phyloP scores from a whole-genome alignment of 2,329 filamentous ascomycete species.

The Rutstroemia sydowiana region DNA sequence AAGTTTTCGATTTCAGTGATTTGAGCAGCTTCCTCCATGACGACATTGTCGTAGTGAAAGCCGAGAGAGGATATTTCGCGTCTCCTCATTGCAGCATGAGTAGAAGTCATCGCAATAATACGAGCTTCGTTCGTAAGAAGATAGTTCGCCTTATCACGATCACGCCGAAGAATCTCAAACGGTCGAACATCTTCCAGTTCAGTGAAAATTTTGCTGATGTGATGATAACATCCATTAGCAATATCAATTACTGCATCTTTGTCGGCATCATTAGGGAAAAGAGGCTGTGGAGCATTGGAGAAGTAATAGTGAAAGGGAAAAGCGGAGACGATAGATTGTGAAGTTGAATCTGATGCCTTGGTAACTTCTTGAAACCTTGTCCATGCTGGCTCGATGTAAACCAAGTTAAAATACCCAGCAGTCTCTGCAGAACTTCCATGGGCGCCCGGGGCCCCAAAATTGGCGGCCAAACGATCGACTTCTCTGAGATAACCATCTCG shows the following conservation, averaged over 20 bases:
- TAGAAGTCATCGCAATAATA: constrained; percentile 97
- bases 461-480: constrained; percentile 77
- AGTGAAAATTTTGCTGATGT: constrained; percentile 83
- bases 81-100: constrained; percentile 89
- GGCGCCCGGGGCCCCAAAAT: constrained; percentile 82
- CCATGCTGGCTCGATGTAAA: constrained; percentile 87
- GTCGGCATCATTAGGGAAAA: constrained; percentile 63
- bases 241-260: constrained; percentile 67
- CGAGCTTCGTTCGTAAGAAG: constrained; percentile 92
- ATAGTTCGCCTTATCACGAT: constrained; percentile 92
- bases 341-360: constrained; percentile 47
- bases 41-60: constrained; percentile 94
- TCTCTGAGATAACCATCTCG: constrained; percentile 70
- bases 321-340: constrained; percentile 56
- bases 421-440: constrained; percentile 96
- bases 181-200: constrained; percentile 90
- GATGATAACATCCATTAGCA: constrained; percentile 76
- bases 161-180: constrained; percentile 85
- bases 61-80: constrained; percentile 86
- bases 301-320: constrained; percentile 93
- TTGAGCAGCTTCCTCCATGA: constrained; percentile 98
- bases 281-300: constrained; percentile 73
- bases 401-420: constrained; percentile 90
- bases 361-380: constrained; percentile 67
- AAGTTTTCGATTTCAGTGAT: constrained; percentile 98